phyloP scores from a whole-genome alignment of 2,329 filamentous ascomycete species.

The Colletotrichum chrysophilum region DNA sequence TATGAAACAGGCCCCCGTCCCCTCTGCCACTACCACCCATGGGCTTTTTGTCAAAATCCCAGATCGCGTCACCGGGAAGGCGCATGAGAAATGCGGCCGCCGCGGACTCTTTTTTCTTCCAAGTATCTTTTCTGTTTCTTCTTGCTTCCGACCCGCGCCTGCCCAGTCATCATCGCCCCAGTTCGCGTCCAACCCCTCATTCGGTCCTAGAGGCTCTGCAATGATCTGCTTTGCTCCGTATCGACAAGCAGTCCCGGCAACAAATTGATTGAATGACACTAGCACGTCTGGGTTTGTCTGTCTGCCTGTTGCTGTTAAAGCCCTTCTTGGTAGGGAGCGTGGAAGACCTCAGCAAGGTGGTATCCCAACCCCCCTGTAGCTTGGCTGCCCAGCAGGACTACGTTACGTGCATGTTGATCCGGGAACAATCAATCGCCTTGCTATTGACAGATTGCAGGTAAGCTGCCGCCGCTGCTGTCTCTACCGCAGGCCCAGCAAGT shows the following conservation, averaged over 20 bases:
- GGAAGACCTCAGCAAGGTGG: neutral
- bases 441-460: neutral
- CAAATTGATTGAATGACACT: neutral
- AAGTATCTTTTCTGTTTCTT: neutral
- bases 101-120: neutral
- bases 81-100: neutral
- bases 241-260: neutral
- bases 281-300: neutral
- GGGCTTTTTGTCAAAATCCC: neutral
- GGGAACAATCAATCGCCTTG: neutral
- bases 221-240: neutral
- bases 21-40: neutral
- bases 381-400: neutral
- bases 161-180: neutral
- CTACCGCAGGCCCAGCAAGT: neutral
- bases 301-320: neutral
- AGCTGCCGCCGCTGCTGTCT: neutral
- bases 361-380: neutral
- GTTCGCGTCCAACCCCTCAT: slow-evolving; percentile 11
- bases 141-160: neutral
- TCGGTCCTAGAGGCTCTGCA: slow-evolving; percentile 9
- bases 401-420: slow-evolving; percentile 3
- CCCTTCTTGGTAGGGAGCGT: neutral
- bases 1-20: neutral
- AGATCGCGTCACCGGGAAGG: neutral